Percentiles rank a stretch among this genome's conserved stretches.
Conservation (phyloP, 164 flowering plant species). For the Kingdonia uniflora region DNA sequence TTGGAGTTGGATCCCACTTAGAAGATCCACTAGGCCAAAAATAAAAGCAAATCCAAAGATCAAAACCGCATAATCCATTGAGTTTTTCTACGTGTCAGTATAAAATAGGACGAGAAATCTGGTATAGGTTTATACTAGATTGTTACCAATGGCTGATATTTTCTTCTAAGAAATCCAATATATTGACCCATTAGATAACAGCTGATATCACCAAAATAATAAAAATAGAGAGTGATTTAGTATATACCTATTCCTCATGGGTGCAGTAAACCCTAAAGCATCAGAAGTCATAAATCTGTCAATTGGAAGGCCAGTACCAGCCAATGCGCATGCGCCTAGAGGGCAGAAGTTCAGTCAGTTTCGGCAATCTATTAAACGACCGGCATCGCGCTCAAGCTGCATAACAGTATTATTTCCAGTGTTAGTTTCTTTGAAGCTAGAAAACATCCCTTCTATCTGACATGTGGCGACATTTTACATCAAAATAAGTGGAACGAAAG, state of each 20-base stretch:
- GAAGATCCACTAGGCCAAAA: too few species aligned
- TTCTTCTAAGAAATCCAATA: too few species aligned
- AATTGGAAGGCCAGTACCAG: conserved; percentile 97
- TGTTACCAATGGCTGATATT: too few species aligned
- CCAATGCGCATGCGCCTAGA: conserved; percentile 97
- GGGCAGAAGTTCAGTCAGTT: conserved; percentile 78
- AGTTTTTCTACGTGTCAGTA: too few species aligned
- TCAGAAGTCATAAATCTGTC: conserved; percentile 90
- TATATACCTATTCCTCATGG: conserved; percentile 85
- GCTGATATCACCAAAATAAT: too few species aligned
- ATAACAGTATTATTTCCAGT: conserved; percentile 13
- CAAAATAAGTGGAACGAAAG: too few species aligned
- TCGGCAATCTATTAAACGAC: conserved; percentile 73
- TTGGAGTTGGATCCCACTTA: too few species aligned
- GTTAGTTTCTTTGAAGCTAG: conserved; percentile 1
- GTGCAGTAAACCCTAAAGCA: conserved; percentile 79
- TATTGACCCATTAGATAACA: background rate
- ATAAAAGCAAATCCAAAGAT: too few species aligned
- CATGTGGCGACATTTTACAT: too few species aligned
- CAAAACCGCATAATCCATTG: too few species aligned
- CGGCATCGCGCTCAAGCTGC: conserved; percentile 95
- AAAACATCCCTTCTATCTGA: background rate
- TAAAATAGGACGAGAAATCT: too few species aligned
- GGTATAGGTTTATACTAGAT: too few species aligned
- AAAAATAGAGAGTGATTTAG: background rate